Evolutionary conservation across 1,139 yeast genomes (phyloP).

Genomic region (Debaryomycetaceae sp.): DNA sequence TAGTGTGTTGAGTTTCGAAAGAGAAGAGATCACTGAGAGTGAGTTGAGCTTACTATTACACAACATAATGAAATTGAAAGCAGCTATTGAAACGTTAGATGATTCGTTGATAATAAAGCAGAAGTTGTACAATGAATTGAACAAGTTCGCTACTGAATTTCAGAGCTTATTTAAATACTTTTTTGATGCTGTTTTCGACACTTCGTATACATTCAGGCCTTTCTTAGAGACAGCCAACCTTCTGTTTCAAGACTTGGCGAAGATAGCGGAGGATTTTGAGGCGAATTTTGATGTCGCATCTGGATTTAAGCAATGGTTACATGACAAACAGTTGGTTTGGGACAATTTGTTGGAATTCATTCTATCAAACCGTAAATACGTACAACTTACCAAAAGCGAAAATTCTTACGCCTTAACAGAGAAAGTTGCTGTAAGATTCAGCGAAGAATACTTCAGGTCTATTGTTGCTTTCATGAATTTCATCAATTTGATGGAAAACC

Average conservation of each 20-base stretch:
- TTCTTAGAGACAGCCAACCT: slow-evolving; percentile 9
- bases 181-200: slow-evolving; percentile 20
- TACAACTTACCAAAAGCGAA: slow-evolving; percentile 12
- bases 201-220: slow-evolving; percentile 16
- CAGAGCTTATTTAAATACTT: slow-evolving; percentile 7
- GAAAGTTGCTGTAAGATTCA: slow-evolving; percentile 1
- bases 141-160: slow-evolving; percentile 6
- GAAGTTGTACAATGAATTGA: slow-evolving; percentile 3
- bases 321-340: slow-evolving; percentile 16
- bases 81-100: slow-evolving; percentile 15
- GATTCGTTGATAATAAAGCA: slow-evolving; percentile 13
- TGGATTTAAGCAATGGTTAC: slow-evolving; percentile 6
- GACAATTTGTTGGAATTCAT: slow-evolving; percentile 17
- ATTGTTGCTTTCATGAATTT: slow-evolving; percentile 26
- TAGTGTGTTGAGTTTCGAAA: slow-evolving; percentile 8
- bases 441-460: slow-evolving; percentile 18
- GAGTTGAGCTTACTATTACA: slow-evolving; percentile 16
- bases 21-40: slow-evolving; percentile 11
- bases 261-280: slow-evolving; percentile 9
- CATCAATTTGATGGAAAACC: slow-evolving; percentile 24
- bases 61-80: slow-evolving; percentile 17
- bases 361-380: slow-evolving; percentile 11
- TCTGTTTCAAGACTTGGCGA: slow-evolving; percentile 11
- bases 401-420: slow-evolving; percentile 6
- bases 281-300: slow-evolving; percentile 1